These are phyloP conservation scores for Haplosporangium sp. DNA, from an alignment of 371 early-diverging fungal species.

Conservation along the genomic window DNA sequence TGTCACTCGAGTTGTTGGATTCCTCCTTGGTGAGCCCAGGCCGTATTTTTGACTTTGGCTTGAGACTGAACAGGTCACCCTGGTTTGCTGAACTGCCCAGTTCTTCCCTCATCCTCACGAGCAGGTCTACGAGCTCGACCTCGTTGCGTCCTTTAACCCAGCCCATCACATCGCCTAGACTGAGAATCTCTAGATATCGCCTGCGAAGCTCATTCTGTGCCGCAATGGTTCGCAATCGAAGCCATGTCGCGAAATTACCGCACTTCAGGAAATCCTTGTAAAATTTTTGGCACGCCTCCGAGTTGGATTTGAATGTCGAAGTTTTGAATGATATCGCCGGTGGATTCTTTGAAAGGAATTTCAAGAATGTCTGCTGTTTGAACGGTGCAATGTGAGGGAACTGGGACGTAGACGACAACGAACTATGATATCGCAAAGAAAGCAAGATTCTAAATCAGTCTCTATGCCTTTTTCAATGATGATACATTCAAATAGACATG, in stretches of 20 bases:
- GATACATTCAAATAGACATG: background rate
- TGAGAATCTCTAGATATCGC: constrained; percentile 68
- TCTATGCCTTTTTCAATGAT: background rate
- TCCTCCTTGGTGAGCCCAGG: constrained; percentile 28
- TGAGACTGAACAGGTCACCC: constrained; percentile 21
- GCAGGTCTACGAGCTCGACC: constrained; percentile 73
- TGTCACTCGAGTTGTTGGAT: constrained; percentile 18
- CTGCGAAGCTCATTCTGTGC: constrained; percentile 79
- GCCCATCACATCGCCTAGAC: constrained; percentile 61
- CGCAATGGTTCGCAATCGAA: constrained; percentile 82
- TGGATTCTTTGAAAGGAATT: constrained; percentile 47
- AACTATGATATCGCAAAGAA: constrained; percentile 4
- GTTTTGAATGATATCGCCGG: constrained; percentile 53
- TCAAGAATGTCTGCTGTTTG: constrained; percentile 54
- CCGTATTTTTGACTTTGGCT: constrained; percentile 15
- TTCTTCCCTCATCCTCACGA: constrained; percentile 70
- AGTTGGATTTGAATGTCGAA: constrained; percentile 47
- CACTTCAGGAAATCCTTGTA: constrained; percentile 91
- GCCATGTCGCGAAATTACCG: constrained; percentile 96
- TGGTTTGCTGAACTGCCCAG: constrained; percentile 54
- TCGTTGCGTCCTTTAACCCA: constrained; percentile 63
- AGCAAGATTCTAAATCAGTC: background rate
- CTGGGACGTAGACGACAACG: constrained; percentile 39
- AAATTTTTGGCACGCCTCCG: constrained; percentile 68
- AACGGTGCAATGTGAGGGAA: constrained; percentile 56